Conservation (phyloP, 805 yeast genomes). For the Peterozyma xylosa region DNA sequence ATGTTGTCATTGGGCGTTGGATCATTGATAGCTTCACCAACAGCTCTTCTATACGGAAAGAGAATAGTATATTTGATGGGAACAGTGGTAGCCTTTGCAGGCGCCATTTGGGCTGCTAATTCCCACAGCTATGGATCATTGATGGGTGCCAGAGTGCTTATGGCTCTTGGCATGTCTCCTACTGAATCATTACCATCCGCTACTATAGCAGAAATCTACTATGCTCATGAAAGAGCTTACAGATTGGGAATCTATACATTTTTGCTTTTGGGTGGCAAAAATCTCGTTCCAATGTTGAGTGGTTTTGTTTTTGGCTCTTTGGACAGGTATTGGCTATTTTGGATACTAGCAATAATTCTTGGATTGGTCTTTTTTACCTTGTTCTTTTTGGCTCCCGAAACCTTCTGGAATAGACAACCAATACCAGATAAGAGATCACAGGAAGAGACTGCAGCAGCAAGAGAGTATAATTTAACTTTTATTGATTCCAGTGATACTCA, state of each 20-base stretch:
- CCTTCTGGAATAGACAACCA: slow-evolving; percentile 55
- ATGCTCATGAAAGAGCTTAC: slow-evolving; percentile 43
- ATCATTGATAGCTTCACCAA: slow-evolving; percentile 48
- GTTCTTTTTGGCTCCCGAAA: slow-evolving; percentile 53
- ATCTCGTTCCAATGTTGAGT: slow-evolving; percentile 47
- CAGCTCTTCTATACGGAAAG: slow-evolving; percentile 51
- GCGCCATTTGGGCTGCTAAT: slow-evolving; percentile 47
- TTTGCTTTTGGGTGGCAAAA: slow-evolving; percentile 50
- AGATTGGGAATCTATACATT: slow-evolving; percentile 42
- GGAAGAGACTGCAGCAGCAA: slow-evolving; percentile 40
- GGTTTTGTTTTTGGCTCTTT: slow-evolving; percentile 41
- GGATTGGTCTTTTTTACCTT: slow-evolving; percentile 37
- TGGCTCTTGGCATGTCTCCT: slow-evolving; percentile 57
- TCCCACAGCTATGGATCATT: slow-evolving; percentile 40
- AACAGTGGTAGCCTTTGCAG: slow-evolving; percentile 38
- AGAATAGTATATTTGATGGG: slow-evolving; percentile 46
- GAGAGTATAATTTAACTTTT: slow-evolving; percentile 20
- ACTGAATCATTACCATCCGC: slow-evolving; percentile 55
- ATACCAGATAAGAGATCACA: slow-evolving; percentile 37
- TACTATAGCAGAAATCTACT: slow-evolving; percentile 53
- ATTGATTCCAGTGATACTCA: background rate
- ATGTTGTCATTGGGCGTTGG: slow-evolving; percentile 58
- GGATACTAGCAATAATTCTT: slow-evolving; percentile 47
- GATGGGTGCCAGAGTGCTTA: slow-evolving; percentile 49
- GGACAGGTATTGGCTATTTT: slow-evolving; percentile 54